phyloP scores from a whole-genome alignment of 192 early-diverging fungal genomes.

The Coemansia sp. region DNA sequence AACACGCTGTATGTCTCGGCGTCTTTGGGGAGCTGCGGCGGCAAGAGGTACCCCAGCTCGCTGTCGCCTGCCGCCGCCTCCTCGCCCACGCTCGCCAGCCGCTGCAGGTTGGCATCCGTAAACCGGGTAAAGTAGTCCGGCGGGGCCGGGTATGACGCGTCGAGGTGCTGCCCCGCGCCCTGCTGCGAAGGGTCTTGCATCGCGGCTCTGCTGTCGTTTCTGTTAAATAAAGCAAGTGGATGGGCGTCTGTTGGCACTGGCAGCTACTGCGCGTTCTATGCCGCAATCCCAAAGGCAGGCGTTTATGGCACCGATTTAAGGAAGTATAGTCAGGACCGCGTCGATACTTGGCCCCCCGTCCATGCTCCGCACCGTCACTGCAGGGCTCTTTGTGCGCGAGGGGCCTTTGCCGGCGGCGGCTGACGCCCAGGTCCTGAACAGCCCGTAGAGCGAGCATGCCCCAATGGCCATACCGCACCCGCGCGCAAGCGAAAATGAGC shows the following conservation, averaged over 20 bases:
- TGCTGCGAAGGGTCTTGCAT: slow-evolving; percentile 21
- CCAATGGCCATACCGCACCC: slow-evolving; percentile 42
- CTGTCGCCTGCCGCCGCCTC: slow-evolving; percentile 17
- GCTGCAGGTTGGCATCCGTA: slow-evolving; percentile 54
- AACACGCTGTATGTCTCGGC: slow-evolving; percentile 56
- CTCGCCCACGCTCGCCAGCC: slow-evolving; percentile 1
- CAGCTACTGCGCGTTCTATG: neutral
- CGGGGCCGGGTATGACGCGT: slow-evolving; percentile 59
- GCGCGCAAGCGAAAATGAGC: slow-evolving; percentile 44
- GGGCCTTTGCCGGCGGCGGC: neutral
- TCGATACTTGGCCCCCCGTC: slow-evolving; percentile 21
- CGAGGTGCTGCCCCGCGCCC: slow-evolving; percentile 25
- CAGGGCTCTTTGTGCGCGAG: neutral
- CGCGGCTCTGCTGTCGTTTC: neutral
- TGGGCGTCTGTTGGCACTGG: neutral
- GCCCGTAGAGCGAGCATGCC: slow-evolving; percentile 36
- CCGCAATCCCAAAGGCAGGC: neutral
- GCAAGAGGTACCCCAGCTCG: slow-evolving; percentile 53
- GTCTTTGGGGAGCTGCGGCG: slow-evolving; percentile 51
- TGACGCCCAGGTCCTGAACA: slow-evolving; percentile 13
- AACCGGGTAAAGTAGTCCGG: slow-evolving; percentile 62
- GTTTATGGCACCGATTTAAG: neutral
- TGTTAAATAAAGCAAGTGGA: neutral
- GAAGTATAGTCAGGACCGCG: slow-evolving; percentile 18
- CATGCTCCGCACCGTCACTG: slow-evolving; percentile 13